phyloP scores from a whole-genome alignment of 345 rosid genomes.

The Populus simonii region DNA sequence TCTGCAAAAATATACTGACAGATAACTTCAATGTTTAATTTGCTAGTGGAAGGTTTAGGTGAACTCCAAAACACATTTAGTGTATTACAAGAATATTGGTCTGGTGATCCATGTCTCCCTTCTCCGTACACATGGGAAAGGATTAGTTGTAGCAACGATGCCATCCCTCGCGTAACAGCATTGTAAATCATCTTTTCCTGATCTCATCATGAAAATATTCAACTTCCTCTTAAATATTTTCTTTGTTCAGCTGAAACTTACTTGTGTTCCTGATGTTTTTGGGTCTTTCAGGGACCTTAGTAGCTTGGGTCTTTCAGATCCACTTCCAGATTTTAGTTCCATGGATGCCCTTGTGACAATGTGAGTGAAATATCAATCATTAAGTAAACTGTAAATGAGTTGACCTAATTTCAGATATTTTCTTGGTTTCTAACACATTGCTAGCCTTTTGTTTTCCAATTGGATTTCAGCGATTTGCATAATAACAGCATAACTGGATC shows the following conservation, averaged over 20 bases:
- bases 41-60: conserved; percentile 35
- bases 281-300: conserved; percentile 32
- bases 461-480: conserved; percentile 17
- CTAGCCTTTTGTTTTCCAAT: neutral
- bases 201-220: neutral
- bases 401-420: neutral
- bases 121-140: conserved; percentile 44
- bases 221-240: neutral
- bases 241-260: neutral
- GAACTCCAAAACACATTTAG: conserved; percentile 14
- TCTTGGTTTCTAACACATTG: neutral
- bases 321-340: conserved; percentile 48
- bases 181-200: conserved; percentile 24
- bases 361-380: conserved; percentile 19
- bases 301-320: conserved; percentile 32
- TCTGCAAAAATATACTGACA: neutral
- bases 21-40: neutral
- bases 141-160: conserved; percentile 36
- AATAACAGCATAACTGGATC: conserved; percentile 20
- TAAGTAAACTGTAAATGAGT: neutral
- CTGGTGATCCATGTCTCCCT: conserved; percentile 59
- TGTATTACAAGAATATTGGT: conserved; percentile 22
- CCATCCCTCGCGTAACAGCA: conserved; percentile 40
- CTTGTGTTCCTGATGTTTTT: neutral
- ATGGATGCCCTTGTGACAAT: conserved; percentile 41